phyloP scores from a whole-genome alignment of 768 basidiomycete genomes.

The Rhizopogon salebrosus region DNA sequence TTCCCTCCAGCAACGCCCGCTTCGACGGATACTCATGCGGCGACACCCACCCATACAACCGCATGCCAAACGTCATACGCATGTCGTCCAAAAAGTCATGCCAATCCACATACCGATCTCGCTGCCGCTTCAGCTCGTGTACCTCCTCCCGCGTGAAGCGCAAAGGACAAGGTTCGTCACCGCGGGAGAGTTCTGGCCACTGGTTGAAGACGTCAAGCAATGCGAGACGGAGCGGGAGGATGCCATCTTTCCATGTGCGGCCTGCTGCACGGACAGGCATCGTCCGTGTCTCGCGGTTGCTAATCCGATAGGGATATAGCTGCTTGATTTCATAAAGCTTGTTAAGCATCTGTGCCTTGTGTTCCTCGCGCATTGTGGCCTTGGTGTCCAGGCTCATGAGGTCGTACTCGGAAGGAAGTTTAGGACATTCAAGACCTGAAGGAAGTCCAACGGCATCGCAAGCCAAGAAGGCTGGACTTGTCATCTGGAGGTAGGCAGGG shows the following conservation, averaged over 20 bases:
- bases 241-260: slow-evolving; percentile 14
- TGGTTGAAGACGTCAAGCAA: slow-evolving; percentile 8
- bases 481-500: slow-evolving; percentile 13
- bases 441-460: slow-evolving; percentile 1
- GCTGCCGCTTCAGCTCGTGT: slow-evolving; percentile 4
- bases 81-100: slow-evolving; percentile 12
- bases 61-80: slow-evolving; percentile 10
- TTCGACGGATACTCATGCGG: slow-evolving; percentile 10
- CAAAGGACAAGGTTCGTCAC: slow-evolving; percentile 10
- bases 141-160: slow-evolving; percentile 13
- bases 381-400: slow-evolving; percentile 8
- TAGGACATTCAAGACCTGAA: slow-evolving; percentile 9
- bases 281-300: slow-evolving; percentile 5
- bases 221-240: slow-evolving; percentile 11
- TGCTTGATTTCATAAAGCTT: slow-evolving; percentile 15
- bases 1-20: slow-evolving; percentile 9
- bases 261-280: slow-evolving; percentile 14
- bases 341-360: slow-evolving; percentile 11
- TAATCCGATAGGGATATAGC: slow-evolving; percentile 10
- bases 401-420: slow-evolving; percentile 9
- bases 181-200: slow-evolving; percentile 7
- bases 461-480: slow-evolving; percentile 7
- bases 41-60: slow-evolving; percentile 12
- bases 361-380: slow-evolving; percentile 5
- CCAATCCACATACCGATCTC: slow-evolving; percentile 12